phyloP scores from a whole-genome alignment of 176 grass and related monocot species.

The Hordeum marinum region DNA sequence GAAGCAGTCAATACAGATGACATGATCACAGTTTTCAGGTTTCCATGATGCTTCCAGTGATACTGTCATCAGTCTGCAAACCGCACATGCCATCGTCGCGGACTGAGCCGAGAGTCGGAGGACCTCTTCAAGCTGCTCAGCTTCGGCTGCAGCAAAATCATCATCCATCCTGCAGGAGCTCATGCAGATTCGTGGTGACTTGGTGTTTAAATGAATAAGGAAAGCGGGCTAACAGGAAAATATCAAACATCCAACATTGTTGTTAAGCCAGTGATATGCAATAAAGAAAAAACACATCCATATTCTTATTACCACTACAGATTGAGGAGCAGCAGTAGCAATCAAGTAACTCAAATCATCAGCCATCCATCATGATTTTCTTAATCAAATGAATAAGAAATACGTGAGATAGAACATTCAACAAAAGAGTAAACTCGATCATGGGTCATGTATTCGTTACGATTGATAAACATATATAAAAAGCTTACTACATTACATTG shows the following conservation, averaged over 20 bases:
- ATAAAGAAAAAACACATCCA: not conserved
- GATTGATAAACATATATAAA: not conserved
- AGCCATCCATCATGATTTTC: not conserved
- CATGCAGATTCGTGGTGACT: not conserved
- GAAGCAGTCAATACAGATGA: conserved; percentile 44
- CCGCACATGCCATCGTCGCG: not conserved
- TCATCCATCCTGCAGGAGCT: conserved; percentile 6
- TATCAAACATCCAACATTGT: not conserved
- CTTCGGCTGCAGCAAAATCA: conserved; percentile 34
- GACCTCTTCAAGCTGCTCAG: conserved; percentile 59
- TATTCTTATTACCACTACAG: not conserved
- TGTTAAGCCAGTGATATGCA: not conserved
- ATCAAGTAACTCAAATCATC: not conserved
- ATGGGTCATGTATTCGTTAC: not conserved
- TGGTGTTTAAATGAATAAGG: not conserved
- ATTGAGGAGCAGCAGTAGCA: not conserved
- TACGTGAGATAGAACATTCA: not conserved
- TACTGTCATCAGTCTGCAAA: conserved; percentile 14
- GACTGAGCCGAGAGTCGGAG: conserved; percentile 27
- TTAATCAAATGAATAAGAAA: not conserved
- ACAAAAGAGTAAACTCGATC: not conserved
- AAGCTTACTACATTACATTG: not conserved
- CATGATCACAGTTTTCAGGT: conserved; percentile 37
- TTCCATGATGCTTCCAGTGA: conserved; percentile 20
- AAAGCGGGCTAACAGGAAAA: not conserved